Evolutionary conservation across 345 rosid species (phyloP).

Genomic region (Arabidopsis suecica): DNA sequence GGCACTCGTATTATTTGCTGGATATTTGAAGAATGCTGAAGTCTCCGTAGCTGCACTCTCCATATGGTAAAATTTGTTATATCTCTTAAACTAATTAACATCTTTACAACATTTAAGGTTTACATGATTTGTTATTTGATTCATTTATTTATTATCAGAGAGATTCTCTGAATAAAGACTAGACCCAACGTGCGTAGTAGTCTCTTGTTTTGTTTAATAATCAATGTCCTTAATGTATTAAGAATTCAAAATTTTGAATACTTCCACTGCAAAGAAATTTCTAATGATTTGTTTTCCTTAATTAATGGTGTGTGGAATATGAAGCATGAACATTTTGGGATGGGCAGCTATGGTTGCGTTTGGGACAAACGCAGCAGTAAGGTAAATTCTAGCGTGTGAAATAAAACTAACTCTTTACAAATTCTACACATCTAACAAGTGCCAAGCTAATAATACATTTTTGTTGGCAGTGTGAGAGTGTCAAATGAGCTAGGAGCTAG

Average conservation of each 20-base stretch:
- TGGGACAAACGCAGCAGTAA: conserved; percentile 87
- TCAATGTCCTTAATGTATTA: background rate
- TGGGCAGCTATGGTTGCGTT: conserved; percentile 80
- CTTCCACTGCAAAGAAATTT: background rate
- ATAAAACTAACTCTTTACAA: background rate
- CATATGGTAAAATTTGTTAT: conserved; percentile 56
- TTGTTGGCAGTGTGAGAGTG: conserved; percentile 66
- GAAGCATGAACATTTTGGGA: conserved; percentile 78
- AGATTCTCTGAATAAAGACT: conserved; percentile 16
- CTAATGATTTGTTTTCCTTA: conserved; percentile 19
- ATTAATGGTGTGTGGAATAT: conserved; percentile 5
- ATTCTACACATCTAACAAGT: background rate
- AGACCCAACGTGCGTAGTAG: conserved; percentile 32
- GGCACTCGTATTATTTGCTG: conserved; percentile 72
- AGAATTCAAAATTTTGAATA: background rate
- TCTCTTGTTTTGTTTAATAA: background rate
- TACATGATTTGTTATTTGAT: conserved; percentile 6
- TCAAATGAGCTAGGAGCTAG: conserved; percentile 93
- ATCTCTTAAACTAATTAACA: background rate
- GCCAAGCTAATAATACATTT: background rate
- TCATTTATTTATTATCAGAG: background rate
- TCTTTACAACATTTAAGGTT: background rate
- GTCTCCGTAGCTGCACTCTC: conserved; percentile 81
- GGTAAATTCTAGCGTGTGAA: conserved; percentile 46
- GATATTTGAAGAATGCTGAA: conserved; percentile 59